These are phyloP conservation scores for Myxozyma udenii DNA, from an alignment of 805 yeast genomes.

Conservation along the genomic window DNA sequence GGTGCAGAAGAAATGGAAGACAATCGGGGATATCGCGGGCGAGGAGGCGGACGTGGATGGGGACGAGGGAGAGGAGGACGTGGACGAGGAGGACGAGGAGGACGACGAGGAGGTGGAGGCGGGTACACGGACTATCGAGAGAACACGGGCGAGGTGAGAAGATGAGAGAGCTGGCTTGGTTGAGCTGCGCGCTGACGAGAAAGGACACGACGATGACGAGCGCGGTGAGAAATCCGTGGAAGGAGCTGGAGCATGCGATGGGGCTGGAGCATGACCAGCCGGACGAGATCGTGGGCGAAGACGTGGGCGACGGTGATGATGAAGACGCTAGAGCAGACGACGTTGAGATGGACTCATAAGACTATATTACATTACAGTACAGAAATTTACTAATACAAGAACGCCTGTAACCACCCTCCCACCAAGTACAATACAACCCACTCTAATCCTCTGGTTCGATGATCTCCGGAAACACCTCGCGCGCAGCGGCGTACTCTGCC, in stretches of 20 bases:
- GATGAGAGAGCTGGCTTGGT: neutral
- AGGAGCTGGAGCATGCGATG: slow-evolving; percentile 14
- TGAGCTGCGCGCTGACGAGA: neutral
- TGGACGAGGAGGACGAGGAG: slow-evolving; percentile 2
- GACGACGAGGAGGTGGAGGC: slow-evolving; percentile 2
- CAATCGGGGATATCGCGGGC: neutral
- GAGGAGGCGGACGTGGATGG: neutral
- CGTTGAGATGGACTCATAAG: neutral
- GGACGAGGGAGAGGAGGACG: slow-evolving; percentile 9
- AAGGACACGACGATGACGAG: slow-evolving; percentile 3
- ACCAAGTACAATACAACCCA: neutral
- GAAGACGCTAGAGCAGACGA: neutral
- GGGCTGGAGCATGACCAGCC: slow-evolving; percentile 16
- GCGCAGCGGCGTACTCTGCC: slow-evolving; percentile 17
- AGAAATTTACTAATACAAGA: too few relatives aligned
- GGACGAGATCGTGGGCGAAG: slow-evolving; percentile 7
- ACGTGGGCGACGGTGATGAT: neutral
- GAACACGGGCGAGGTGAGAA: too few relatives aligned
- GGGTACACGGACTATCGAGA: neutral
- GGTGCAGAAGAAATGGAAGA: too few relatives aligned
- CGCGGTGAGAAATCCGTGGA: slow-evolving; percentile 26
- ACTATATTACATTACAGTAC: neutral
- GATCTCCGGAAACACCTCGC: slow-evolving; percentile 28
- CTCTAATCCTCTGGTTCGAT: slow-evolving; percentile 22
- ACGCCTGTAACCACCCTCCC: too few relatives aligned